Evolutionary conservation across 140 eudicot species (phyloP).

Genomic region (Anethum foeniculum): DNA sequence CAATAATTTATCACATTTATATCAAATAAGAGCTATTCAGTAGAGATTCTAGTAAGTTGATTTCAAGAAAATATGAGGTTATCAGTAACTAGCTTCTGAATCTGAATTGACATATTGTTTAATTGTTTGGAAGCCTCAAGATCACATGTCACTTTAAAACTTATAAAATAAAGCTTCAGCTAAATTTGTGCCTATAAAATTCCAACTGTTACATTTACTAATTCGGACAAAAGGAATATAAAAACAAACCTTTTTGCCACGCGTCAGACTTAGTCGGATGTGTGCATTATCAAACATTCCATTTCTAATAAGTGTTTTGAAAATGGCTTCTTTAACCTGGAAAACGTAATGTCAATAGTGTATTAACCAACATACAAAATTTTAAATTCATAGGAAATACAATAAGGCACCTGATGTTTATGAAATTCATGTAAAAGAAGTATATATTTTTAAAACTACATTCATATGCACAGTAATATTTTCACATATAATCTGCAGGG

Average conservation of each 20-base stretch:
- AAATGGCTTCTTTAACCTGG: constrained; percentile 85
- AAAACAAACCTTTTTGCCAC: constrained; percentile 77
- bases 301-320: constrained; percentile 69
- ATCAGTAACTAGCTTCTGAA: not conserved
- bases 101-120: not conserved
- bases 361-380: not conserved
- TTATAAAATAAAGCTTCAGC: not conserved
- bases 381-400: not conserved
- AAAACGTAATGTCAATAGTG: constrained; percentile 5
- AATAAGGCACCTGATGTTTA: not conserved
- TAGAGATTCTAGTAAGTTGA: not conserved
- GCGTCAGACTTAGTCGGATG: constrained; percentile 87
- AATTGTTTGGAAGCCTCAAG: not conserved
- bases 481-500: not conserved
- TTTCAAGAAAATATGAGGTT: not conserved
- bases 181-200: not conserved
- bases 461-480: not conserved
- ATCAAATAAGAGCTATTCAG: not conserved
- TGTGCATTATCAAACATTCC: constrained; percentile 94
- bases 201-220: not conserved
- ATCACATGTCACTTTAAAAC: not conserved
- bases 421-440: not conserved
- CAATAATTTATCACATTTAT: not conserved
- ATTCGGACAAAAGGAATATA: not conserved
- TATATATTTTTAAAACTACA: not conserved